Conservation (phyloP, 2,329 filamentous ascomycete species). For the Aspergillus jensenii region DNA sequence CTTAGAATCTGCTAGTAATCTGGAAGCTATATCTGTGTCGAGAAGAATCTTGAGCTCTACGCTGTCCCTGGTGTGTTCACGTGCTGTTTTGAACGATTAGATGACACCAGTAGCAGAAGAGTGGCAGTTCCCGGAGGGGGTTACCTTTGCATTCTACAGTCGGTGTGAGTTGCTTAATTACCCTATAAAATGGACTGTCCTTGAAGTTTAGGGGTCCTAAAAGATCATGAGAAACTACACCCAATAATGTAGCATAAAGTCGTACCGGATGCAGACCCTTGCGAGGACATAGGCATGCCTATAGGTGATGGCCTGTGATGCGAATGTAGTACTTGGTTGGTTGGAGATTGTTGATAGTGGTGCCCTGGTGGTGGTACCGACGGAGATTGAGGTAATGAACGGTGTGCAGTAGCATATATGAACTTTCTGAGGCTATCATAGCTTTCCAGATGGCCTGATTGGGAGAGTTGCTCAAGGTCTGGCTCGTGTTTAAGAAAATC, state of each 20-base stretch:
- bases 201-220: slow-evolving; percentile 60
- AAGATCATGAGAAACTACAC: slow-evolving; percentile 32
- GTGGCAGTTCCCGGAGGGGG: background rate
- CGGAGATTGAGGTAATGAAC: slow-evolving; percentile 25
- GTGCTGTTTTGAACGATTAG: slow-evolving; percentile 52
- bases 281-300: slow-evolving; percentile 32
- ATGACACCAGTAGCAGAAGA: slow-evolving; percentile 17
- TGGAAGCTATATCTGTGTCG: slow-evolving; percentile 53
- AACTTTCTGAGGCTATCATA: slow-evolving; percentile 35
- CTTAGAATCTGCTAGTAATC: slow-evolving; percentile 60
- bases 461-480: slow-evolving; percentile 30
- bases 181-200: slow-evolving; percentile 79
- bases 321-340: slow-evolving; percentile 24
- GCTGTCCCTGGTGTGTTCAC: slow-evolving; percentile 60
- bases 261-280: slow-evolving; percentile 30
- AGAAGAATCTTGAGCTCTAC: slow-evolving; percentile 60
- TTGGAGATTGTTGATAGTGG: slow-evolving; percentile 26
- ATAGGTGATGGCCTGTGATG: slow-evolving; percentile 28
- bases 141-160: slow-evolving; percentile 71
- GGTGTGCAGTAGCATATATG: slow-evolving; percentile 31
- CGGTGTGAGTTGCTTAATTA: slow-evolving; percentile 64
- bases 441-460: slow-evolving; percentile 23
- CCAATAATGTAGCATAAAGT: slow-evolving; percentile 1
- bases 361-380: slow-evolving; percentile 24
- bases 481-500: background rate